Evolutionary conservation across 805 yeast genomes (phyloP).

Genomic region (Myxozyma melibiosi): DNA sequence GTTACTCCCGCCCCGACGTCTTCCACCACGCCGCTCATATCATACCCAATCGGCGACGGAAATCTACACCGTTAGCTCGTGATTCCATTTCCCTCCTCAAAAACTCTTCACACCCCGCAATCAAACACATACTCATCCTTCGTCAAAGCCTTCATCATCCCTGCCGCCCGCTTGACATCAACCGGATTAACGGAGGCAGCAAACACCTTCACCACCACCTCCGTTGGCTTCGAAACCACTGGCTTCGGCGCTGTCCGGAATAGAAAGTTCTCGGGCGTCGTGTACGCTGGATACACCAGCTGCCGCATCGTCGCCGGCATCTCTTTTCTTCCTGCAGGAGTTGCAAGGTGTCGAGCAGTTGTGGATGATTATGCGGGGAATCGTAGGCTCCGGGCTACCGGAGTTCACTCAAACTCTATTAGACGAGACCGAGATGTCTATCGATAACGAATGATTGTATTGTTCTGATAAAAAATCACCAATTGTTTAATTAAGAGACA

Average conservation of each 20-base stretch:
- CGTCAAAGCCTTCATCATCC: conserved; percentile 9
- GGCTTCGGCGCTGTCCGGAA: conserved; percentile 20
- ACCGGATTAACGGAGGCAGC: conserved; percentile 31
- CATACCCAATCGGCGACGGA: conserved; percentile 33
- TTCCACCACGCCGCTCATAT: conserved; percentile 31
- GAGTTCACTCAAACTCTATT: no score
- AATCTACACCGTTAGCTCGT: not conserved
- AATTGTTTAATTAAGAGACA: no score
- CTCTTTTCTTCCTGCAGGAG: not conserved
- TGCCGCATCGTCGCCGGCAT: conserved; percentile 10
- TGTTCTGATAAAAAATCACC: no score
- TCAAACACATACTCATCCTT: conserved; percentile 6
- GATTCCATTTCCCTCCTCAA: not conserved
- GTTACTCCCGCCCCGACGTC: conserved; percentile 30
- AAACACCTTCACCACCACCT: conserved; percentile 27
- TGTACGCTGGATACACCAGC: conserved; percentile 3
- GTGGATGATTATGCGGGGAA: no score
- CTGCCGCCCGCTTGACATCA: conserved; percentile 28
- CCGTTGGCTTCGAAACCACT: conserved; percentile 27
- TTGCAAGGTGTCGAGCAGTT: no score
- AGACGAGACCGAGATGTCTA: no score
- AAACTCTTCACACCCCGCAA: not conserved
- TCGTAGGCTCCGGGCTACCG: no score
- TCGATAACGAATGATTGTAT: no score
- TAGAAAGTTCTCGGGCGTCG: conserved; percentile 8